These are phyloP conservation scores for Clonostachys rosea DNA, from an alignment of 2,329 filamentous ascomycete species.

Conservation along the genomic window DNA sequence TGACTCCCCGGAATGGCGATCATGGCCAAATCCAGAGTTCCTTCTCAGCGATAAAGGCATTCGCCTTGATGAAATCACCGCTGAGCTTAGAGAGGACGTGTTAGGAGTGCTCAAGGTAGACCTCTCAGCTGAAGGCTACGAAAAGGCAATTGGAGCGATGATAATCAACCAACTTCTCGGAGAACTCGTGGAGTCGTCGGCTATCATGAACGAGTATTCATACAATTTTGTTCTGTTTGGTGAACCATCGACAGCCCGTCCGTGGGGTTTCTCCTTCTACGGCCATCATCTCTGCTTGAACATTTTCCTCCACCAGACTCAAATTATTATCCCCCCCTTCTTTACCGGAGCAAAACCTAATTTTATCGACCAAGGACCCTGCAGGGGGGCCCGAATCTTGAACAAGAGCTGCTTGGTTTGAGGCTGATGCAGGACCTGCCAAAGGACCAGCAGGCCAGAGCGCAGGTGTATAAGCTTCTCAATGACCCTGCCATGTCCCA, in stretches of 20 bases:
- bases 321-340: constrained; percentile 67
- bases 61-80: constrained; percentile 56
- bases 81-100: constrained; percentile 38
- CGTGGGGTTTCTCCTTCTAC: constrained; percentile 74
- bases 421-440: constrained; percentile 63
- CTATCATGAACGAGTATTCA: constrained; percentile 68
- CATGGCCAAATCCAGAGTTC: constrained; percentile 70
- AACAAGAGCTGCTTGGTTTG: constrained; percentile 58
- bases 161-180: constrained; percentile 73
- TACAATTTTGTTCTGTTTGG: constrained; percentile 71
- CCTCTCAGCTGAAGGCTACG: constrained; percentile 66
- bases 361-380: constrained; percentile 60
- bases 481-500: constrained; percentile 61
- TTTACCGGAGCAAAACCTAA: constrained; percentile 82
- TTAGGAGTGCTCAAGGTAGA: constrained; percentile 52
- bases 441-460: constrained; percentile 34
- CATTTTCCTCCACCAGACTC: constrained; percentile 59
- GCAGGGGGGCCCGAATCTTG: constrained; percentile 62
- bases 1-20: constrained; percentile 67
- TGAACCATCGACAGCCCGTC: constrained; percentile 44
- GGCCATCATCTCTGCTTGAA: constrained; percentile 76
- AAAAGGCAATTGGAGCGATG: constrained; percentile 66
- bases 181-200: constrained; percentile 54
- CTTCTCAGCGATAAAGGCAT: constrained; percentile 64
- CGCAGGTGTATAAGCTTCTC: constrained; percentile 55